A percentile compares a stretch with the other conserved stretches of the same genome.
Conservation (phyloP, 495 filamentous ascomycete species). For the Oleoguttula mirabilis region DNA sequence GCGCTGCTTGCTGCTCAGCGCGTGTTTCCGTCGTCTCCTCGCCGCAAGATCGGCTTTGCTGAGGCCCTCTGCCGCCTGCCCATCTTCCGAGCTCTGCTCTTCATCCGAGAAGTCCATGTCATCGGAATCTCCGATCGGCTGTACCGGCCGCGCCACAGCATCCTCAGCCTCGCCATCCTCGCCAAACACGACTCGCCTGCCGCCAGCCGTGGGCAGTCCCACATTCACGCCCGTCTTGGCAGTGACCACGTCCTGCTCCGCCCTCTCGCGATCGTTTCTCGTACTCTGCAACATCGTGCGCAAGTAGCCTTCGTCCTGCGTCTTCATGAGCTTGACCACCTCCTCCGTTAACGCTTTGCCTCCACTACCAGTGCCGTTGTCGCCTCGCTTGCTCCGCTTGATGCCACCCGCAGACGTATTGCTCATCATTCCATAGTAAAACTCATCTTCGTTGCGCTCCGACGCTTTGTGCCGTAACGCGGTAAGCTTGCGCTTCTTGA, state of each 20-base stretch:
- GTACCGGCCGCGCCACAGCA: no score
- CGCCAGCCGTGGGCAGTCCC: constrained; percentile 24
- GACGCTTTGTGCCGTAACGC: constrained; percentile 67
- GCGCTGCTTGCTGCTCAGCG: constrained; percentile 36
- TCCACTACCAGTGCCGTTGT: constrained; percentile 6
- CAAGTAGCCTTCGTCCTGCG: constrained; percentile 85
- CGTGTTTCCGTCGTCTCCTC: constrained; percentile 40
- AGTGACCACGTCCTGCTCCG: constrained; percentile 41
- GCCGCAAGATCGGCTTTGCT: constrained; percentile 34
- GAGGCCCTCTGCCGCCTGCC: constrained; percentile 33
- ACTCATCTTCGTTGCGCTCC: constrained; percentile 91
- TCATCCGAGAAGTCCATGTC: no score
- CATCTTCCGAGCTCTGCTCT: no score
- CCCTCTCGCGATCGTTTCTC: constrained; percentile 45
- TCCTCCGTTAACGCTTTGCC: constrained; percentile 41
- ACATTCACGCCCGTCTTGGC: constrained; percentile 25
- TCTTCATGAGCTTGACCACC: constrained; percentile 80
- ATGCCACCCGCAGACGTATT: constrained; percentile 51
- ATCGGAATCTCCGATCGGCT: no score
- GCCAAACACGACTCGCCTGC: constrained; percentile 23
- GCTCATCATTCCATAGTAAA: constrained; percentile 83
- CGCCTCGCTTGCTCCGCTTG: constrained; percentile 39
- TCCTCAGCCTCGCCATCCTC: no score
- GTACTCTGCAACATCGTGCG: constrained; percentile 52
- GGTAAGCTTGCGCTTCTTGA: constrained; percentile 69